Conservation (phyloP, 2,329 filamentous ascomycete species). For the Rhynchosporium graminicola region DNA sequence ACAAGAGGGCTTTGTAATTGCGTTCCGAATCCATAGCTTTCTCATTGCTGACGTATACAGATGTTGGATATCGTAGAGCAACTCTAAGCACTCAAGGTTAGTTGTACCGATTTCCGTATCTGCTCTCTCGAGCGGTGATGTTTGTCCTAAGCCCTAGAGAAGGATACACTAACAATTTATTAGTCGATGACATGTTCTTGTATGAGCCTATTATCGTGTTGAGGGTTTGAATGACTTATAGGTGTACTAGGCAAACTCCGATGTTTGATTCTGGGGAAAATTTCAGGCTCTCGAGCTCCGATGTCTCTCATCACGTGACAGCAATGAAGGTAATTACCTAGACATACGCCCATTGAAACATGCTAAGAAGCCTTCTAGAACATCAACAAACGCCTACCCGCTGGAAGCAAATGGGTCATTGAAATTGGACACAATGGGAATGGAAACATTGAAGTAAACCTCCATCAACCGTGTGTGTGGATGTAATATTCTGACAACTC, state of each 20-base stretch:
- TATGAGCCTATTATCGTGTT: constrained; percentile 51
- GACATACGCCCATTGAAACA: no score
- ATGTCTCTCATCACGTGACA: constrained; percentile 48
- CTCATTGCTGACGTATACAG: constrained; percentile 16
- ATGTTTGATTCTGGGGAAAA: constrained; percentile 38
- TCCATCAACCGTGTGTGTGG: not conserved
- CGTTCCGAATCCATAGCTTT: not conserved
- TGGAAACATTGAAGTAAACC: constrained; percentile 47
- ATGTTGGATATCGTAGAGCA: constrained; percentile 36
- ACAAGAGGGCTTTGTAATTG: constrained; percentile 53
- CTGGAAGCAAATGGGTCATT: constrained; percentile 53
- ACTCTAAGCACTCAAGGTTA: constrained; percentile 34
- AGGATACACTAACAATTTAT: constrained; percentile 22
- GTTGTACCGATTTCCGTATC: not conserved
- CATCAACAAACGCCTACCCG: constrained; percentile 50
- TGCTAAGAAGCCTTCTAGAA: constrained; percentile 17
- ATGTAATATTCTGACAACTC: not conserved
- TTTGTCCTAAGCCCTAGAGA: not conserved
- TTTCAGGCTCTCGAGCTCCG: constrained; percentile 51
- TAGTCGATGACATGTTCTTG: constrained; percentile 63
- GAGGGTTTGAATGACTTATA: not conserved
- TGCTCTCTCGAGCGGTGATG: not conserved
- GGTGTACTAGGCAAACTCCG: constrained; percentile 6
- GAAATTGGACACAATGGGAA: constrained; percentile 59
- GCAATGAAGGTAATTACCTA: constrained; percentile 41